These are phyloP conservation scores for Eucalyptus regnans DNA, from an alignment of 345 rosid genomes.

Conservation along the genomic window DNA sequence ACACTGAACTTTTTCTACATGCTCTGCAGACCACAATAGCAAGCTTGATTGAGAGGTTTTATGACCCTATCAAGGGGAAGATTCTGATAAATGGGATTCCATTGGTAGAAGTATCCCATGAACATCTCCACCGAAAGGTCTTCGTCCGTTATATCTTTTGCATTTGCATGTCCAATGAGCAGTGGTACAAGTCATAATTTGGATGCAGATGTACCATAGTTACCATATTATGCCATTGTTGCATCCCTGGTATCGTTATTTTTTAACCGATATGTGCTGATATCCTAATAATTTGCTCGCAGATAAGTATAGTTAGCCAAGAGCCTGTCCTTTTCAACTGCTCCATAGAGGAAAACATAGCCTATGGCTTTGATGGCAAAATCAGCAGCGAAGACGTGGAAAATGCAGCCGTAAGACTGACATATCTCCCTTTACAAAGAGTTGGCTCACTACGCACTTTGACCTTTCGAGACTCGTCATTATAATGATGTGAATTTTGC, in stretches of 20 bases:
- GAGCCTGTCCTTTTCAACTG: slow-evolving; percentile 82
- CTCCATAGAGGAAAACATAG: slow-evolving; percentile 46
- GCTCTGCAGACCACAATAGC: slow-evolving; percentile 85
- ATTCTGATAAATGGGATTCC: slow-evolving; percentile 74
- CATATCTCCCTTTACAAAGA: background rate
- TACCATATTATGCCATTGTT: background rate
- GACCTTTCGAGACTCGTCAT: background rate
- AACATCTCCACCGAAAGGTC: slow-evolving; percentile 73
- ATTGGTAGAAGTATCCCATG: slow-evolving; percentile 67
- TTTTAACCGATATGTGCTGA: background rate
- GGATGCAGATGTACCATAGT: background rate
- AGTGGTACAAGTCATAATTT: background rate
- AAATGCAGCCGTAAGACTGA: slow-evolving; percentile 55
- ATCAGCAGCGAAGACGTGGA: slow-evolving; percentile 46
- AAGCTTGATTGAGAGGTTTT: slow-evolving; percentile 82
- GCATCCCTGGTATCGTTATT: background rate
- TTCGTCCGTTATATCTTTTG: background rate
- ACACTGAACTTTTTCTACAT: background rate
- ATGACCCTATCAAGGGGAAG: slow-evolving; percentile 79
- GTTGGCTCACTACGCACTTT: background rate
- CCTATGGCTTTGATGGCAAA: slow-evolving; percentile 66
- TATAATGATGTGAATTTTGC: background rate
- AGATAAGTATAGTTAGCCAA: slow-evolving; percentile 95
- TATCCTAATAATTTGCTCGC: background rate
- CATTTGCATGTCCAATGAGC: background rate